Conservation (phyloP, 441 rosid genomes). For the Syzygium malaccense region DNA sequence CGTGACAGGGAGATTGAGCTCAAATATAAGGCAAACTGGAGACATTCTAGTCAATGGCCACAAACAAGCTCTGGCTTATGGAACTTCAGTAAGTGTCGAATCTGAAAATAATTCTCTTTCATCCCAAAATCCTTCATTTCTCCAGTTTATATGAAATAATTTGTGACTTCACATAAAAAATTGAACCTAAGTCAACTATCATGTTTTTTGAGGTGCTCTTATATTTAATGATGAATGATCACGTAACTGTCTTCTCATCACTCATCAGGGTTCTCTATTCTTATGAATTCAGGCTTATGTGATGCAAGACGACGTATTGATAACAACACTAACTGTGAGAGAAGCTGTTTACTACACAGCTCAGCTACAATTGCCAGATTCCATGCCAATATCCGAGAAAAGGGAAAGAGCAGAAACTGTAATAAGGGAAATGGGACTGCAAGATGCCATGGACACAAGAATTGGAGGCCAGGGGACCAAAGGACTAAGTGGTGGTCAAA, state of each 20-base stretch:
- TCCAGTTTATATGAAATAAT: background rate
- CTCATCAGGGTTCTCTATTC: background rate
- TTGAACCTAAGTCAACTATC: background rate
- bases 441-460: conserved; percentile 6
- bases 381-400: background rate
- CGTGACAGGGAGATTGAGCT: conserved; percentile 3
- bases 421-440: conserved; percentile 10
- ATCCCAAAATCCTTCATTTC: background rate
- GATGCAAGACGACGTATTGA: conserved; percentile 4
- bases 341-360: conserved; percentile 14
- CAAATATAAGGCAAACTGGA: background rate
- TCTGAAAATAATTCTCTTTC: background rate
- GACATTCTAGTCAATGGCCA: conserved; percentile 6
- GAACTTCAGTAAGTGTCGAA: conserved; percentile 2
- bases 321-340: conserved; percentile 3
- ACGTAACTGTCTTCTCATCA: background rate
- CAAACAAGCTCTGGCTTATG: conserved; percentile 4
- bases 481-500: conserved; percentile 10
- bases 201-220: background rate
- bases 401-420: conserved; percentile 3
- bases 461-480: conserved; percentile 7
- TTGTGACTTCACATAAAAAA: background rate
- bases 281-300: conserved; percentile 8
- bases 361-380: conserved; percentile 8
- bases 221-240: background rate